These are phyloP conservation scores for Retiboletus flavoniger DNA, from an alignment of 1,284 basidiomycete genomes.

Conservation along the genomic window DNA sequence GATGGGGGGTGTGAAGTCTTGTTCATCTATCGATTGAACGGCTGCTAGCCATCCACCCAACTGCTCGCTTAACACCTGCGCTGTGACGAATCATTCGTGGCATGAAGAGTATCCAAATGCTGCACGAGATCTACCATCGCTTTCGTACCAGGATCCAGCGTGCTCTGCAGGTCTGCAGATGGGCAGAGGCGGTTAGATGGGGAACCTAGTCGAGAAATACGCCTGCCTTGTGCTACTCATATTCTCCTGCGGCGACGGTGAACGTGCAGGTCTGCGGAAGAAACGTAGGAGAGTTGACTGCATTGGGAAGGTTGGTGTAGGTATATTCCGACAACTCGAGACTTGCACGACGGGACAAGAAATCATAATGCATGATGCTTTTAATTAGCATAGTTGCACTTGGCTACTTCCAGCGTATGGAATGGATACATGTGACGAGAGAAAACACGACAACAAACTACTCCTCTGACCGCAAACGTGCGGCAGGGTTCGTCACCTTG, in stretches of 20 bases:
- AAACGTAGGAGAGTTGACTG: constrained; percentile 18
- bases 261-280: constrained; percentile 16
- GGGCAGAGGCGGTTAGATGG: neutral
- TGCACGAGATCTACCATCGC: constrained; percentile 50
- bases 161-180: constrained; percentile 67
- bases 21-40: constrained; percentile 52
- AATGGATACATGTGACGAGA: constrained; percentile 40
- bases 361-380: constrained; percentile 11
- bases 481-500: constrained; percentile 95
- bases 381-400: constrained; percentile 40
- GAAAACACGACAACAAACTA: constrained; percentile 33
- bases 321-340: neutral
- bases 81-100: constrained; percentile 40
- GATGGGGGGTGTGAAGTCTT: constrained; percentile 61
- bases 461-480: constrained; percentile 96
- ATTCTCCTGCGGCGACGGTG: constrained; percentile 5
- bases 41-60: constrained; percentile 63
- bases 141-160: constrained; percentile 90
- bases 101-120: constrained; percentile 6
- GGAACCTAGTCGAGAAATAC: neutral
- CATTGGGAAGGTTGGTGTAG: constrained; percentile 26
- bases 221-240: constrained; percentile 33
- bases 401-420: constrained; percentile 40
- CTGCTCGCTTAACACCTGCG: constrained; percentile 54
- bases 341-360: neutral